phyloP scores from a whole-genome alignment of 768 basidiomycete genomes.

The Leccinum arenicola region DNA sequence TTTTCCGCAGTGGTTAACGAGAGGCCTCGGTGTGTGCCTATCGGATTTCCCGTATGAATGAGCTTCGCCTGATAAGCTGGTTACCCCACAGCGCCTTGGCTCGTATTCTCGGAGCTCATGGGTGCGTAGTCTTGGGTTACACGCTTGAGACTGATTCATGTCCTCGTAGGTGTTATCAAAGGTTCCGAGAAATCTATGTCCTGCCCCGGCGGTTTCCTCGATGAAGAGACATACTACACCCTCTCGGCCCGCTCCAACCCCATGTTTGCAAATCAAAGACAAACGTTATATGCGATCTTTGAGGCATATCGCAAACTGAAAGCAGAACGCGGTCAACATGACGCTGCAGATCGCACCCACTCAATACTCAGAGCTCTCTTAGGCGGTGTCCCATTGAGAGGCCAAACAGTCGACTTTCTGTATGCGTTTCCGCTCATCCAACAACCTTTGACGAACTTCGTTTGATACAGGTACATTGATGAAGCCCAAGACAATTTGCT shows the following conservation, averaged over 20 bases:
- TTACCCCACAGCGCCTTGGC: slow-evolving; percentile 47
- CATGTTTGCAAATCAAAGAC: too few relatives aligned
- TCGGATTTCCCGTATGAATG: background rate
- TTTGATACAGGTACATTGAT: slow-evolving; percentile 52
- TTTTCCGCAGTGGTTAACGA: slow-evolving; percentile 49
- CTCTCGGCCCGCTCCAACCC: too few relatives aligned
- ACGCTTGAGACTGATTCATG: background rate
- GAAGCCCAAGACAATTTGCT: slow-evolving; percentile 73
- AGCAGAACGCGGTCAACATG: slow-evolving; percentile 39
- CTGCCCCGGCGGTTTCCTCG: slow-evolving; percentile 38
- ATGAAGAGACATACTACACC: slow-evolving; percentile 32
- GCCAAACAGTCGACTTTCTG: slow-evolving; percentile 53
- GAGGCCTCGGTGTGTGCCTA: slow-evolving; percentile 45
- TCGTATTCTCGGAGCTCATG: slow-evolving; percentile 65
- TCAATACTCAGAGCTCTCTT: slow-evolving; percentile 40
- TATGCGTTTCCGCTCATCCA: slow-evolving; percentile 28
- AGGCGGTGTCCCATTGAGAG: slow-evolving; percentile 29
- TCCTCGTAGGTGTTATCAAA: slow-evolving; percentile 50
- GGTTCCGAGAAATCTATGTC: slow-evolving; percentile 56
- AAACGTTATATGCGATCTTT: too few relatives aligned
- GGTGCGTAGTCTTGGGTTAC: slow-evolving; percentile 34
- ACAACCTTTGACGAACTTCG: background rate
- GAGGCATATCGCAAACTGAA: slow-evolving; percentile 46
- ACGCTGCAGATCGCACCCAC: slow-evolving; percentile 66
- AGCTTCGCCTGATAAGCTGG: background rate